Base-by-base conservation (phyloP, 768 basidiomycete species). In the Thelephora ganbajun region DNA sequence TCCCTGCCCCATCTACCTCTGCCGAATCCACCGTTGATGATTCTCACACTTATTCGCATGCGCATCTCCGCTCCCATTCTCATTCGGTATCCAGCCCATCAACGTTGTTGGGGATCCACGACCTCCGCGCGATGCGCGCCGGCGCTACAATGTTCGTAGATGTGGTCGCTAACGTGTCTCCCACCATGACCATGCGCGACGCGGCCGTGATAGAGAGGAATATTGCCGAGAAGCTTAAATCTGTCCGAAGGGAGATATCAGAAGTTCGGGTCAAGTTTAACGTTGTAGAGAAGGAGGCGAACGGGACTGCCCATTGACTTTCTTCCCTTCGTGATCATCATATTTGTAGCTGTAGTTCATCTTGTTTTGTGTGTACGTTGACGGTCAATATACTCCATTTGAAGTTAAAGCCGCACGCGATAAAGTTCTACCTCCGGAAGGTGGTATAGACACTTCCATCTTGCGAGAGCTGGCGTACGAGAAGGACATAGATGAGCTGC, bases 91-190 rank as follows among this genome's bases (percentile, higher is more conserved):
- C 48, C 33, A n/a, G 39, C 16, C 12, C 47, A 36, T 50, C 43
- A 33, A 44, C 54, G 26, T 59, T 84, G 23, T 61, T 74, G 9
- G 70, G 63, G 1, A 59, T 82, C 48, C 66, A 60, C 47, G 62
- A 77, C 49, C 57, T 92, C 48, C 79, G 84, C 35, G 84, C 87
- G 35, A 79, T 80, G 54, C 78, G 83, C 30, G 76, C 83, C 9
- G 85, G 91, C 26, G 88, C 91, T 7, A 63, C 83, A 51, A 77
- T 93, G 51, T 82, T 79, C 48, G 82, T 97, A 6, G 89, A 97
- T 63, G 67, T 97, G 45, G 76, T 73, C 4, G 85, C 82, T 26
- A 72, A 77, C 33, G 84, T 98, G 0, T 73, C 81, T 13, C 63
- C 66, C 6, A 48, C 59, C 6, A 63, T 80, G 58, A 79, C 76